phyloP scores from a whole-genome alignment of 2,329 filamentous ascomycete species.

The Akanthomyces muscarius region DNA sequence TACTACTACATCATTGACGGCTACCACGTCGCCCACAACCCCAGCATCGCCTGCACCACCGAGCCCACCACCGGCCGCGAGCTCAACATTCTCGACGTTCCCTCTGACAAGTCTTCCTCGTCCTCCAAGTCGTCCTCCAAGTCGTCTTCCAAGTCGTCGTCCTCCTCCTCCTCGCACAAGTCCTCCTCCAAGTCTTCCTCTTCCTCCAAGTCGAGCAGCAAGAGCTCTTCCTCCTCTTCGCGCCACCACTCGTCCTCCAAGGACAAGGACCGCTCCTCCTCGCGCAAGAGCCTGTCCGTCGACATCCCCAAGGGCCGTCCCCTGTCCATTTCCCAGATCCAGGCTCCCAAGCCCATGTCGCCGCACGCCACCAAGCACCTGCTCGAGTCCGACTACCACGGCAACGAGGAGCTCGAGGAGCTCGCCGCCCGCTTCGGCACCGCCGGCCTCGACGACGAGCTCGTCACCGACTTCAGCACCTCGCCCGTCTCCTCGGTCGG shows the following conservation, averaged over 20 bases:
- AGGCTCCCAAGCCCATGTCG: conserved; percentile 83
- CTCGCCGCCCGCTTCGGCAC: conserved; percentile 70
- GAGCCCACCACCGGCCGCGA: conserved; percentile 97
- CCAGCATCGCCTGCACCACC: conserved; percentile 79
- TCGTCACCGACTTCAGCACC: conserved; percentile 51
- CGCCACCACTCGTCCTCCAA: conserved; percentile 44
- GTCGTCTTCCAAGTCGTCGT: conserved; percentile 39
- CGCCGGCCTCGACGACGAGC: conserved; percentile 54
- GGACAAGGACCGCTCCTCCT: conserved; percentile 38
- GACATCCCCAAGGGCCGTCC: conserved; percentile 86
- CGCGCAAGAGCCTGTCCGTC: conserved; percentile 49
- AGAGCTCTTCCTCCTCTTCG: conserved; percentile 39
- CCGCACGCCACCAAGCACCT: conserved; percentile 85
- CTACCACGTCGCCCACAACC: conserved; percentile 96
- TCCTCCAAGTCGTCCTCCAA: conserved; percentile 43
- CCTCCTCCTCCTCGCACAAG: conserved; percentile 34
- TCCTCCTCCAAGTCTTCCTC: conserved; percentile 32
- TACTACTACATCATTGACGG: conserved; percentile 99
- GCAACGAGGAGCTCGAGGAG: conserved; percentile 69
- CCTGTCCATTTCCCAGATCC: conserved; percentile 82
- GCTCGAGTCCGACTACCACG: conserved; percentile 74
- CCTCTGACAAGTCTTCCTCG: conserved; percentile 44
- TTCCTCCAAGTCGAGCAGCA: conserved; percentile 37
- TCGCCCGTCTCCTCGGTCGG: conserved; percentile 64
- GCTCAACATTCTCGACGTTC: conserved; percentile 95